These are phyloP conservation scores for Epichloe typhina DNA, from an alignment of 2,329 filamentous ascomycete species.

Conservation along the genomic window DNA sequence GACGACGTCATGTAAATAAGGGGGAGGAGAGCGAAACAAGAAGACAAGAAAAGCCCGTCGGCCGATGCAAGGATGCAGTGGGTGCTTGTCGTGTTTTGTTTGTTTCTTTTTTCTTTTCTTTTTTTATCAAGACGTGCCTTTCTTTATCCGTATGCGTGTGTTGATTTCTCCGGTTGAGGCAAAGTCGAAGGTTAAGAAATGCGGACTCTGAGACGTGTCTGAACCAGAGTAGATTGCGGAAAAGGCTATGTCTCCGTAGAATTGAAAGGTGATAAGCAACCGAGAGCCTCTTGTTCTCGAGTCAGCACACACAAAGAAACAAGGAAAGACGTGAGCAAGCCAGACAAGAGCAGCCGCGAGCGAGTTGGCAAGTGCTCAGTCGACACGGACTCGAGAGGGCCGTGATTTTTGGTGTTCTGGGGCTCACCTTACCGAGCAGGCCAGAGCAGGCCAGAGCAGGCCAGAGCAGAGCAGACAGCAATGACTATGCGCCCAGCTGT, in stretches of 20 bases:
- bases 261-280: background rate
- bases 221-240: constrained; percentile 4
- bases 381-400: background rate
- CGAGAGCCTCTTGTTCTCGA: background rate
- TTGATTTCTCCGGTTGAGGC: background rate
- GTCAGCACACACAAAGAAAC: background rate
- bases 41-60: background rate
- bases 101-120: background rate
- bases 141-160: background rate
- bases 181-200: constrained; percentile 3
- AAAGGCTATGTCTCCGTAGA: background rate
- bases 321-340: background rate
- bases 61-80: background rate
- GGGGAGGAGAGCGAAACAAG: background rate
- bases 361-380: background rate
- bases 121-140: background rate
- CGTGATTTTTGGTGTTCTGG: background rate
- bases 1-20: constrained; percentile 1
- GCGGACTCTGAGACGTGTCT: constrained; percentile 7
- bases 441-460: background rate
- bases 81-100: background rate
- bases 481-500: background rate
- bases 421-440: background rate
- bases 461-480: background rate
- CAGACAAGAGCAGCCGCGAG: background rate